Conservation (phyloP, 768 basidiomycete species). For the Amanita jacksonii region DNA sequence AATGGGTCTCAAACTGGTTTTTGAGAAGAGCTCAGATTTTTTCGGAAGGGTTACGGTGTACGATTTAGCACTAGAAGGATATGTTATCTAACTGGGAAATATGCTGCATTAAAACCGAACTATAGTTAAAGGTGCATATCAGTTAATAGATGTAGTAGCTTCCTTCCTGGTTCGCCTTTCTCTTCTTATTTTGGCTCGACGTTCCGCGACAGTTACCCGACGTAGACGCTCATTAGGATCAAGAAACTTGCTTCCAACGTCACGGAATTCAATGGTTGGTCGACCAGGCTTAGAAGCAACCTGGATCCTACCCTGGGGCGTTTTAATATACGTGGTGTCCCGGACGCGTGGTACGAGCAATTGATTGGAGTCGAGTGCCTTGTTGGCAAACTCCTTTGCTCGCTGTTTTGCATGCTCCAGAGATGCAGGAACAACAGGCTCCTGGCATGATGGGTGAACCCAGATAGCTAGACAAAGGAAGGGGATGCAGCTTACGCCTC, state of each 20-base stretch:
- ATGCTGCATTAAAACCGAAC: slow-evolving; percentile 4
- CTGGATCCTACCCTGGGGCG: slow-evolving; percentile 26
- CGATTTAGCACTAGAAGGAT: slow-evolving; percentile 40
- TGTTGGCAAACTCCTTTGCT: slow-evolving; percentile 25
- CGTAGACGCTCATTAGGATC: slow-evolving; percentile 42
- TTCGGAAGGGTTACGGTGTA: slow-evolving; percentile 76
- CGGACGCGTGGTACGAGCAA: slow-evolving; percentile 29
- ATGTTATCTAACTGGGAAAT: slow-evolving; percentile 6
- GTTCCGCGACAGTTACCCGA: slow-evolving; percentile 39
- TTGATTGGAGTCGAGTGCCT: slow-evolving; percentile 27
- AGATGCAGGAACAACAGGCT: slow-evolving; percentile 49
- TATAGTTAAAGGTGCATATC: no score
- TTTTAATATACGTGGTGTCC: slow-evolving; percentile 27
- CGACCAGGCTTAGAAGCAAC: slow-evolving; percentile 34
- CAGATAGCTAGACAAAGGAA: slow-evolving; percentile 8
- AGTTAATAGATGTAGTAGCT: slow-evolving; percentile 5
- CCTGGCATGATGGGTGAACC: slow-evolving; percentile 27
- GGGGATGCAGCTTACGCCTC: slow-evolving; percentile 41
- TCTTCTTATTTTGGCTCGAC: slow-evolving; percentile 27
- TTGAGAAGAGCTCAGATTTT: slow-evolving; percentile 78
- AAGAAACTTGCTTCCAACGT: slow-evolving; percentile 65
- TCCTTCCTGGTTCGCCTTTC: slow-evolving; percentile 19
- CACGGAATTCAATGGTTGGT: slow-evolving; percentile 55
- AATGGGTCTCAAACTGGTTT: slow-evolving; percentile 50
- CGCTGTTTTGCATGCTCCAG: slow-evolving; percentile 39